These are phyloP conservation scores for Senecio squalidus DNA, from an alignment of 140 eudicot genomes.

Conservation along the genomic window DNA sequence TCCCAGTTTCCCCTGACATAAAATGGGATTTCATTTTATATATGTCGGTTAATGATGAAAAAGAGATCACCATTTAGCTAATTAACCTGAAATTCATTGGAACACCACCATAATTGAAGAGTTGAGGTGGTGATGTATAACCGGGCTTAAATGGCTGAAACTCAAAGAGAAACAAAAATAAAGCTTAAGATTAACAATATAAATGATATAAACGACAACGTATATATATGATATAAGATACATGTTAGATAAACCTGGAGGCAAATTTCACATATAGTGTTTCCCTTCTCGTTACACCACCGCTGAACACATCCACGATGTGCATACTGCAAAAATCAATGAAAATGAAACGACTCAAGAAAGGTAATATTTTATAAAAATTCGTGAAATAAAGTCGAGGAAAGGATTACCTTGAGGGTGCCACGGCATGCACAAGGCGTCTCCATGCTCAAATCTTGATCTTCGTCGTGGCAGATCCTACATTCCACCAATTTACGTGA, in stretches of 20 bases:
- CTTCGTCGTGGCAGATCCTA: slow-evolving; percentile 75
- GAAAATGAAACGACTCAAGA: neutral
- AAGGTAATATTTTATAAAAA: too few relatives aligned
- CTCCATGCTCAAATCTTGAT: slow-evolving; percentile 67
- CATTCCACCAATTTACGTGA: slow-evolving; percentile 46
- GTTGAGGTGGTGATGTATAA: slow-evolving; percentile 59
- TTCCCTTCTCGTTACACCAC: slow-evolving; percentile 86
- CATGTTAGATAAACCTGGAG: slow-evolving; percentile 53
- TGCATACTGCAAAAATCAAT: slow-evolving; percentile 43
- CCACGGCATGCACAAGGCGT: slow-evolving; percentile 71
- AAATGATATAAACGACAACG: too few relatives aligned
- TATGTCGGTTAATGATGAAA: neutral
- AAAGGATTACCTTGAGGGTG: slow-evolving; percentile 49
- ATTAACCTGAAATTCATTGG: slow-evolving; percentile 60
- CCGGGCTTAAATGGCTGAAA: slow-evolving; percentile 59
- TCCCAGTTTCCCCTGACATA: slow-evolving; percentile 64
- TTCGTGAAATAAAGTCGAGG: neutral
- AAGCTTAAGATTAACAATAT: too few relatives aligned
- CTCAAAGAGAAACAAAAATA: slow-evolving; percentile 15
- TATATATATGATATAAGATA: too few relatives aligned
- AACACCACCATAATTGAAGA: slow-evolving; percentile 31
- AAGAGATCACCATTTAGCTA: neutral
- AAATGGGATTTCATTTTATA: neutral
- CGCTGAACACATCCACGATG: slow-evolving; percentile 69
- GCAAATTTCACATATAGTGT: slow-evolving; percentile 70